Evolutionary conservation across 805 yeast genomes (phyloP), one percentile per base, ranked within the genome.

Genomic region (Myxozyma sirexii): DNA sequence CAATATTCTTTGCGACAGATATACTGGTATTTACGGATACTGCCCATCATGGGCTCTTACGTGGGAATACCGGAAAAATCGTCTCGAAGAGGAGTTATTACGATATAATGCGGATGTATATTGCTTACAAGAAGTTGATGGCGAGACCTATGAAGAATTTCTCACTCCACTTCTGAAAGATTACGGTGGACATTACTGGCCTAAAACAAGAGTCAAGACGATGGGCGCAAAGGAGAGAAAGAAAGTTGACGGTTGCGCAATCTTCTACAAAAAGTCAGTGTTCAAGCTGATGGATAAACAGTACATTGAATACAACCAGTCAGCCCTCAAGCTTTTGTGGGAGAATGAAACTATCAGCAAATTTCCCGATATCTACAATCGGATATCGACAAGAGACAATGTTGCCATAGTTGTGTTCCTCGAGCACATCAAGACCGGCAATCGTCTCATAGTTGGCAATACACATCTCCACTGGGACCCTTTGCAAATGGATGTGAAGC

Each of bases 381-480:
- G 99, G 72, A 93, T 96, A 67, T 90, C 92, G 88, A 89, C 90
- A 72, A 91, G 92, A 74, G 99, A 94, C 75, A 90, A 94, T 69
- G 84, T 94, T 69, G 98, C 97, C 6, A 77, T 89, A 52, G 82
- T 90, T 50, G 77, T 88, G 15, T 82, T 85, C 57, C 81, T 94
- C 66, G 90, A 89, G 71, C 94, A 88, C 69, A 73, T 79, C 35
- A 81, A 80, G 56, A 83, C 92, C 4, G 90, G 92, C 17, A 88
- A 86, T 71, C 81, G 82, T 63, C 75, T 93, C 39, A 79, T 89
- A 66, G 79, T 90, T 38, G 91, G 88, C 2, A 93, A 91, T 69
- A 93, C 98, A 0, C 99, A 94, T 79, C 82, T 94, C 73, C 97
- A 93, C 74, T 94, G 99, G 98, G 97, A 94, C 77, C 99, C 99